A percentile compares a stretch with the other conserved stretches of the same genome.
These are phyloP conservation scores for Dendrobium officinale DNA, from an alignment of 106 monocot genomes.

Conservation along the genomic window DNA sequence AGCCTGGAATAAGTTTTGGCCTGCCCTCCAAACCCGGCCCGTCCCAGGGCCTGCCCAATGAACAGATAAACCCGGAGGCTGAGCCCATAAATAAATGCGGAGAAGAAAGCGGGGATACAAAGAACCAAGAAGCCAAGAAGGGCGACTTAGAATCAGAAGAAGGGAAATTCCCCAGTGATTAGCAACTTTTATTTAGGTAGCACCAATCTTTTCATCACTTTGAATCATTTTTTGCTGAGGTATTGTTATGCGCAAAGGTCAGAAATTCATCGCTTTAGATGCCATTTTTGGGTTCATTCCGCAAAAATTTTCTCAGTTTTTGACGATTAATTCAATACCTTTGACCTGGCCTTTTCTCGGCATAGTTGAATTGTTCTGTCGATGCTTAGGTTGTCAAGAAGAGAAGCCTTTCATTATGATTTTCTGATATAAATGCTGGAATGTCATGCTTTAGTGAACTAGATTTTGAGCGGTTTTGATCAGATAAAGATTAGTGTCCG, in stretches of 20 bases:
- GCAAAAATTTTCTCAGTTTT: not conserved
- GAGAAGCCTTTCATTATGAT: not conserved
- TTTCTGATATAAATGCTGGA: not conserved
- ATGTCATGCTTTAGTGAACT: not conserved
- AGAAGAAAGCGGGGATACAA: not conserved
- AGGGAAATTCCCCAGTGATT: not conserved
- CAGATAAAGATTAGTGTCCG: not conserved
- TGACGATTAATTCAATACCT: not conserved
- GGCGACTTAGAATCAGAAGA: not conserved
- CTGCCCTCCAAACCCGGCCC: not conserved
- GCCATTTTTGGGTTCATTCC: not conserved
- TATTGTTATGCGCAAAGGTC: not conserved
- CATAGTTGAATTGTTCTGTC: not conserved
- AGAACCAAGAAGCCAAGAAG: not conserved
- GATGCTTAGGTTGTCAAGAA: not conserved
- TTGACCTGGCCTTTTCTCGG: not conserved
- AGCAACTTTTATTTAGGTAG: not conserved
- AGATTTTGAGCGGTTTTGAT: not conserved
- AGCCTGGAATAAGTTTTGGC: too few species aligned
- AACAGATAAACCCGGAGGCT: not conserved
- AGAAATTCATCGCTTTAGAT: not conserved
- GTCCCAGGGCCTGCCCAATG: not conserved
- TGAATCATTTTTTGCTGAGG: not conserved
- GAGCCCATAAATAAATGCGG: not conserved
- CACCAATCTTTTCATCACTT: not conserved